phyloP scores from a whole-genome alignment of 148 eudicot genomes.

The Vaccinium myrtillus region DNA sequence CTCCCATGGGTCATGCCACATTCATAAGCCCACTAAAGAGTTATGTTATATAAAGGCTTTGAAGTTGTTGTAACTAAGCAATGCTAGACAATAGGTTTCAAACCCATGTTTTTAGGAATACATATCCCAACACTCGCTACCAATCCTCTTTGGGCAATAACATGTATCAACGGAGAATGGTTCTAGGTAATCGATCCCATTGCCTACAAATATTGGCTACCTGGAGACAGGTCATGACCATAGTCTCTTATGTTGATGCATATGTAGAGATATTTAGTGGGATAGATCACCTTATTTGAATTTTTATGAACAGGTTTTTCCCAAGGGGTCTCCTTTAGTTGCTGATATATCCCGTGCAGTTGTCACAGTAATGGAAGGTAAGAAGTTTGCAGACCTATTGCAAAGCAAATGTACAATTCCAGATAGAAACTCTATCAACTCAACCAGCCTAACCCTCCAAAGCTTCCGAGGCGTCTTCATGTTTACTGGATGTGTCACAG shows the following conservation, averaged over 20 bases:
- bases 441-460: slow-evolving; percentile 19
- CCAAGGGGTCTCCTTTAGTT: slow-evolving; percentile 26
- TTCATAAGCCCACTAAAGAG: no score
- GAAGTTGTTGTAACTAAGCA: no score
- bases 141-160: no score
- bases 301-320: slow-evolving; percentile 26
- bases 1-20: no score
- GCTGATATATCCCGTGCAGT: slow-evolving; percentile 33
- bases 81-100: no score
- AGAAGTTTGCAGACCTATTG: background rate
- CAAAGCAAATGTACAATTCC: background rate
- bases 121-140: no score
- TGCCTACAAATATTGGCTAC: no score
- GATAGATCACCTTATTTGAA: background rate
- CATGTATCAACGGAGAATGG: no score
- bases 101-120: no score
- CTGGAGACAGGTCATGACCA: no score
- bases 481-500: slow-evolving; percentile 29
- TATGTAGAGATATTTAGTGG: background rate
- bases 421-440: background rate
- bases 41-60: no score
- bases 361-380: slow-evolving; percentile 19
- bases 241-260: background rate
- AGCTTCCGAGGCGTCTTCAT: slow-evolving; percentile 27
- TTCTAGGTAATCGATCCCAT: no score